Base-by-base conservation (phyloP, 345 rosid genomes). In the Kandelia obovata region DNA sequence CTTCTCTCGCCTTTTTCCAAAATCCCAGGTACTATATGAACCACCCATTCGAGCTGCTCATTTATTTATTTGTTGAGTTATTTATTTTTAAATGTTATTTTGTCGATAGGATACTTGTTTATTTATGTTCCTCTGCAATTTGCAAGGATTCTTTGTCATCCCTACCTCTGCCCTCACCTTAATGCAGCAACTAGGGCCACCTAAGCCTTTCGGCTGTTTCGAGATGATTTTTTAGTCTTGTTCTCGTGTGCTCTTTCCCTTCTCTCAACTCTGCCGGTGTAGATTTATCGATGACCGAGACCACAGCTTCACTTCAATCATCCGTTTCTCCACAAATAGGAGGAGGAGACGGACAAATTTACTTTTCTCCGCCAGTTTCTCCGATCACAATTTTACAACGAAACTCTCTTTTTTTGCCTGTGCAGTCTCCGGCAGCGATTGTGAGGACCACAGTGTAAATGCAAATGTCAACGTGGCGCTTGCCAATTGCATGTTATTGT, bases 401-500 rank as follows among this genome's bases (percentile, higher is more conserved):
- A 83, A 53, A 11, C 71, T 83, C 31, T 65, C 80, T 69, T 73
- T 83, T 27, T 80, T 76, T 30, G 79, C 89, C 23, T 77, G 86
- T 37, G 5, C 49, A 43, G 17, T 7, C 17, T 2, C 5, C 49
- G 72, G 87, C 49, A 46, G 35, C 1, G 81, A 78, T 62, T 52
- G 78, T 16, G 58, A 58, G 13, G 63, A 7, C 67, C 71, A 61
- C 4, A 79, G 31, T 28, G 31, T 28, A 28, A 28, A 4, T 28
- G 31, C 31, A 28, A 4, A 62, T 60, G 25, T 73, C 49, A 79
- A 69, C 26, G 23, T 79, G 13, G 85, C 65, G 5, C 47, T 83
- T 19, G 65, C 77, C 5, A 62, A 66, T 51, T 78, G 9, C 88
- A 20, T 57, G n/a, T 81, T 75, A 51, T 56, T 61, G 55, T 77